Evolutionary conservation across 2,329 filamentous ascomycete genomes (phyloP), one percentile per base, ranked within the genome.

Genomic region (Nemania abortiva): DNA sequence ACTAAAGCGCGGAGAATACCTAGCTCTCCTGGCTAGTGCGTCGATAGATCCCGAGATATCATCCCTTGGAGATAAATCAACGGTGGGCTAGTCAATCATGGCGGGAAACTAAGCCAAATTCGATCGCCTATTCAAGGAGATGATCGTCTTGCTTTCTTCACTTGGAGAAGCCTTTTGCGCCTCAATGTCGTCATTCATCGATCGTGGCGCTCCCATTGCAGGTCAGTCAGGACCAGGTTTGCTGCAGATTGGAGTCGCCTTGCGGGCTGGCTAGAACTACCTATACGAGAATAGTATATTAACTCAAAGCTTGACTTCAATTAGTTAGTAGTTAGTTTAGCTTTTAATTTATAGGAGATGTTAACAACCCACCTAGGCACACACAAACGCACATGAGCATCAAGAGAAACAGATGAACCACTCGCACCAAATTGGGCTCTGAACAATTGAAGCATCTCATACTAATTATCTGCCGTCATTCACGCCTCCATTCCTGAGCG

Each of bases 21-120:
- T 49, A 34, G n/a, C 15, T 13, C 20, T 22, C 52, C 11, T 34
- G 22, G 39, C n/a, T 49, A 31, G 52, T 63, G 61, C 31, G 42
- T 56, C 53, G 5, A 64, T 64, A 50, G 29, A 50, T 52, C 39
- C 34, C 29, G 11, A 52, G 11, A 31, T 42, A 63, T 42, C 37
- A 31, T 55, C 11, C 50, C 37, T 63, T 47, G 20, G n/a, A 63
- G 24, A 47, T 45, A 47, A 34, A 39, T 47, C n/a, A 13, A 37
- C 13, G 49, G 59, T 45, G 45, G 10, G 39, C 52, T 47, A 63
- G 60, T 45, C 27, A 18, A 34, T 47, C 27, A 34, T 24, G 11
- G 37, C 52, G 37, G 15, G 34, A 54, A 62, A 18, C 58, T 52
- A 47, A 39, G 18, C 47, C 27, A 52, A 52, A 13, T 47, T 47